Percentiles rank a stretch among this genome's conserved stretches.
Evolutionary conservation across 2,329 filamentous ascomycete species (phyloP).

Genomic region (Hymenoscyphus scutula): DNA sequence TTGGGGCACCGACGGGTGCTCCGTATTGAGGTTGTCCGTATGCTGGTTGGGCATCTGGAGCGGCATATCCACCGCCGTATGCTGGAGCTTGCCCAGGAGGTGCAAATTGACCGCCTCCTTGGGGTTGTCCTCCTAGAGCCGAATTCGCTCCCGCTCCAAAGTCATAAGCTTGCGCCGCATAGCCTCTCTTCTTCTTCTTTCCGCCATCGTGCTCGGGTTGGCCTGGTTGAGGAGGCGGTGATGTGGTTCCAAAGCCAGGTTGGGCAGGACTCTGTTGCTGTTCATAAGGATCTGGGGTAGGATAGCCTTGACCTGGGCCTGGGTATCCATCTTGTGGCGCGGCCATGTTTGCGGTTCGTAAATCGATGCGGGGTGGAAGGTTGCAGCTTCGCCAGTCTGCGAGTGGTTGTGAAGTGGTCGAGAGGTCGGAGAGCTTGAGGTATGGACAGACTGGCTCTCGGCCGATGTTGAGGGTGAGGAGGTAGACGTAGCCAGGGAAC

Average conservation of each 20-base stretch:
- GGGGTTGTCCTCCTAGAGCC: slow-evolving; percentile 62
- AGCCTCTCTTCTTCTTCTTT: slow-evolving; percentile 89
- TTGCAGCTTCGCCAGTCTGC: slow-evolving; percentile 14
- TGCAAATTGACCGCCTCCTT: slow-evolving; percentile 48
- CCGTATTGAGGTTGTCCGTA: slow-evolving; percentile 35
- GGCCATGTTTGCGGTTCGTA: slow-evolving; percentile 40
- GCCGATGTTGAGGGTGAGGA: slow-evolving; percentile 15
- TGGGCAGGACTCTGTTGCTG: slow-evolving; percentile 42
- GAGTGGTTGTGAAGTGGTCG: slow-evolving; percentile 16
- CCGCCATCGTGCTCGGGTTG: slow-evolving; percentile 44
- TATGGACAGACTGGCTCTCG: background rate
- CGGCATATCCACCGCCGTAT: slow-evolving; percentile 37
- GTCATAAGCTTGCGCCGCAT: slow-evolving; percentile 92
- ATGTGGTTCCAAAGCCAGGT: slow-evolving; percentile 31
- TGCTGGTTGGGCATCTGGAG: slow-evolving; percentile 30
- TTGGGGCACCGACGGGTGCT: slow-evolving; percentile 39
- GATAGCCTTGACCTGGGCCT: slow-evolving; percentile 42
- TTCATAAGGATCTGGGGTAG: slow-evolving; percentile 44
- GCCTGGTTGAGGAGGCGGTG: slow-evolving; percentile 33
- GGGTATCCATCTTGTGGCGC: slow-evolving; percentile 51
- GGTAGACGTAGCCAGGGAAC: slow-evolving; percentile 26
- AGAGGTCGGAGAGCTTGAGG: background rate
- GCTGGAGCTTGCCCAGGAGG: slow-evolving; percentile 37
- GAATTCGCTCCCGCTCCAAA: slow-evolving; percentile 87
- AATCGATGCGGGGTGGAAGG: slow-evolving; percentile 1